Percentiles rank a stretch among this genome's conserved stretches.
phyloP scores from a whole-genome alignment of 352 stramenopile genomes.

The Phytopythium delawarense region DNA sequence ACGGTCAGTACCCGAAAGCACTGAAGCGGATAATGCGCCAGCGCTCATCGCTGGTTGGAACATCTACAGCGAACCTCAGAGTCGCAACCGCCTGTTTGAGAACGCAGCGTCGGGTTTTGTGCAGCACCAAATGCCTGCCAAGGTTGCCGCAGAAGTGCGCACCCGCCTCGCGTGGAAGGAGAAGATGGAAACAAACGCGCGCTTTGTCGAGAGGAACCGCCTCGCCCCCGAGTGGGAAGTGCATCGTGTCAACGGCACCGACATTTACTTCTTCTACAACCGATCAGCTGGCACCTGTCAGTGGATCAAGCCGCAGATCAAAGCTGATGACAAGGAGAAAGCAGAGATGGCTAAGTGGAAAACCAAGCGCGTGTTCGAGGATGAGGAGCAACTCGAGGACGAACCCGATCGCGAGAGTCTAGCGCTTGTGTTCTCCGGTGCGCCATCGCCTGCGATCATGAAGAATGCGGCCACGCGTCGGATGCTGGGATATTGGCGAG shows the following conservation, averaged over 20 bases:
- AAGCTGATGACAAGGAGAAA: slow-evolving; percentile 16
- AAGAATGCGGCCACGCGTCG: slow-evolving; percentile 39
- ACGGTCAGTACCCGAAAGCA: neutral
- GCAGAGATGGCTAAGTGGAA: slow-evolving; percentile 37
- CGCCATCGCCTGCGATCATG: slow-evolving; percentile 21
- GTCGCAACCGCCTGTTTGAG: slow-evolving; percentile 57
- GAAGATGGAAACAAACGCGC: slow-evolving; percentile 38
- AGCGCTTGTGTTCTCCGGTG: slow-evolving; percentile 41
- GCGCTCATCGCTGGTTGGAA: slow-evolving; percentile 30
- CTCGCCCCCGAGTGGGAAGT: slow-evolving; percentile 52
- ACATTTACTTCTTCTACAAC: slow-evolving; percentile 80
- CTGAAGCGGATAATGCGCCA: slow-evolving; percentile 10
- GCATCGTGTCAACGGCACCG: slow-evolving; percentile 42
- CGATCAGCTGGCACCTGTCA: slow-evolving; percentile 41
- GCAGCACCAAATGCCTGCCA: slow-evolving; percentile 51
- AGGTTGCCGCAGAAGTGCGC: slow-evolving; percentile 26
- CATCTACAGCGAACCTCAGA: slow-evolving; percentile 50
- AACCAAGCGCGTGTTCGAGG: slow-evolving; percentile 55
- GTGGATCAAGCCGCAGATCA: slow-evolving; percentile 31
- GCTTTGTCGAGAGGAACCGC: slow-evolving; percentile 53
- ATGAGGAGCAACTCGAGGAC: slow-evolving; percentile 38
- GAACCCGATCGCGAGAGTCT: slow-evolving; percentile 42
- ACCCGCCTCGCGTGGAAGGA: slow-evolving; percentile 60
- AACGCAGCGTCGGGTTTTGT: slow-evolving; percentile 56
- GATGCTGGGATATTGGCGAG: slow-evolving; percentile 44